Evolutionary conservation across 1,139 yeast genomes (phyloP), one percentile per base, ranked within the genome.

Genomic region (Sugiyamaella castrensis): DNA sequence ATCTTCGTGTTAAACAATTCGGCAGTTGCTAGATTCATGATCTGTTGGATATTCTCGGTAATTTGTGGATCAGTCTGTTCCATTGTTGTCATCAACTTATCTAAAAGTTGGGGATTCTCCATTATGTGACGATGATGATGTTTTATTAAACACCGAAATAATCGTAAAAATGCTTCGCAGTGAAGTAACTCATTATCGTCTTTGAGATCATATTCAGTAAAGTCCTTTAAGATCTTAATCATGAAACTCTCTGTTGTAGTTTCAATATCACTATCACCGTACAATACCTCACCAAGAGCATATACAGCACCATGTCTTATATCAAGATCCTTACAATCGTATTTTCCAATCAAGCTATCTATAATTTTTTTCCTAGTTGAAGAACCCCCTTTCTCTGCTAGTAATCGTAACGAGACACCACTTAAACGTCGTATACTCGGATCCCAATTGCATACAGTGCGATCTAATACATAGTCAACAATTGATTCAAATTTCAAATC

Each of bases 391-490:
- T 30, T 36, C 16, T 36, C 32, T 19, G 36, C 42, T 12, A 48
- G 27, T 53, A 52, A 16, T 16, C 54, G 57, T 44, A 61, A 11
- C 1, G 68, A 57, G 15, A 54, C 40, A 2, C 68, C 68, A 1
- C 72, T 69, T 26, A 70, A 55, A 29, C 72, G 64, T 38, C 80
- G 67, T 0, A 71, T 58, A 2, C 70, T 73, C 43, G 73, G 71
- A 33, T 70, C 71, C 55, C 70, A 65, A 45, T 66, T 71, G 48
- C 43, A 54, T 38, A 64, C 65, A 38, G 59, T 65, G 29, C 66
- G 64, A 0, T 37, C 38, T 4, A 61, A 31, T 3, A 53, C 53
- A 29, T 51, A 55, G 5, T 48, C 50, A 8, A 49, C 44, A n/a
- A 58, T 43, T 8, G 44, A 52, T 40, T 55, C 58, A 2, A 73